Percentiles rank a stretch among this genome's conserved stretches.
These are phyloP conservation scores for Rosa chinensis DNA, from an alignment of 306 rosid species.

Conservation along the genomic window DNA sequence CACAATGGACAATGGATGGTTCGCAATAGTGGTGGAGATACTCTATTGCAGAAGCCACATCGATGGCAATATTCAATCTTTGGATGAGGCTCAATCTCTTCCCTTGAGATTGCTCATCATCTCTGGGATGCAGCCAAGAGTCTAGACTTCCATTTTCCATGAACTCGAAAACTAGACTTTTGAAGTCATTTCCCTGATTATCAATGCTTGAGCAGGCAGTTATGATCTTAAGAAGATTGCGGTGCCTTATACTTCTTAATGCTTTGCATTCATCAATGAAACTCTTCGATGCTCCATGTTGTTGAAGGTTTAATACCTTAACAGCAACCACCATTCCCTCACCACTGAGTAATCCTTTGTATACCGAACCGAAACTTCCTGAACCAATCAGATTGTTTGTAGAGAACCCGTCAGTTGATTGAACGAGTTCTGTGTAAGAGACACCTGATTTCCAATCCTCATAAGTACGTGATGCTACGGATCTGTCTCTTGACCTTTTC, in stretches of 20 bases:
- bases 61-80: conserved; percentile 31
- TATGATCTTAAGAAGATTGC: conserved; percentile 46
- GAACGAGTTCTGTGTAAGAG: neutral
- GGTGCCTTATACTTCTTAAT: conserved; percentile 32
- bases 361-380: conserved; percentile 38
- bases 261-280: conserved; percentile 43
- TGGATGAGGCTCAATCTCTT: conserved; percentile 32
- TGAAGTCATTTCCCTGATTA: conserved; percentile 38
- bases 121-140: conserved; percentile 31
- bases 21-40: no score
- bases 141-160: conserved; percentile 40
- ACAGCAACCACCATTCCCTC: conserved; percentile 26
- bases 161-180: conserved; percentile 40
- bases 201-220: conserved; percentile 33
- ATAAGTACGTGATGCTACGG: neutral
- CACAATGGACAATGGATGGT: no score
- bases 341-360: conserved; percentile 28
- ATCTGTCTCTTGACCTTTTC: neutral
- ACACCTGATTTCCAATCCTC: neutral
- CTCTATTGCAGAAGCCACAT: no score
- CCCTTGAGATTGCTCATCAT: neutral
- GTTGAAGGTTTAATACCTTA: conserved; percentile 50
- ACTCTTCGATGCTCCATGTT: conserved; percentile 40
- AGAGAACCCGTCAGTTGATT: conserved; percentile 20
- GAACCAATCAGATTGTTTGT: conserved; percentile 29